Base-by-base conservation (phyloP, 148 eudicot species). In the Heliamphora exappendiculata region DNA sequence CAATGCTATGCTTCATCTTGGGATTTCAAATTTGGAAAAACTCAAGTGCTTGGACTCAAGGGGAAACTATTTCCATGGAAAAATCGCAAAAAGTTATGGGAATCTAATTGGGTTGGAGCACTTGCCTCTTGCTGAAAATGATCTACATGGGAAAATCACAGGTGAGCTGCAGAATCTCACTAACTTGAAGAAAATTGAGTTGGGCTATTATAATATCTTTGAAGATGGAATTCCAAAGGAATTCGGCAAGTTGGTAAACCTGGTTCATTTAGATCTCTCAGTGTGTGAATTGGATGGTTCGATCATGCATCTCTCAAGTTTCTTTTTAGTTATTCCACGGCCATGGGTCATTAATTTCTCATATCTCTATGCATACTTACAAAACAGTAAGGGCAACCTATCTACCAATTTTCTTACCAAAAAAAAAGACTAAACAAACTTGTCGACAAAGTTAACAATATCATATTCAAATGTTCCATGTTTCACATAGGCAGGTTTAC, bases 201-300 rank as follows among this genome's bases (percentile, higher is more conserved):
- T 96, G 70, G 99, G 99, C 2, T 75, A 87, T 69, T 83, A 62
- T 85, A 93, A 96, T 81, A 83, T 71, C 26, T 93, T 77, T 74
- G 81, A 91, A 75, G 98, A 98, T 65, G 93, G 93, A 2, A 89
- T 96, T 63, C 99, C 99, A 2, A 75, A 37, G 45, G 98, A 88
- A 73, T 83, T 96, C 28, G 97, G 98, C 0, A 88, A 86, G 39
- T 75, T 96, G 84, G 83, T 75, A 7, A 93, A 85, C 75, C 82
- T 96, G 17, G 89, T 83, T 37, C 86, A 81, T 64, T 55, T 96
- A 77, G 99, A 96, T 80, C 72, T 88, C 13, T 84, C 97, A 0
- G 76, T 54, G 7, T 96, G 98, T 81, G 91, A 75, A 39, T 54
- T 96, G 53, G 81, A 72, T 53, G 99, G 99, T 34, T 47, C 82